Evolutionary conservation across 2,329 filamentous ascomycete species (phyloP), one percentile per base, ranked within the genome.

Genomic region (Colletotrichum cordylinicola): DNA sequence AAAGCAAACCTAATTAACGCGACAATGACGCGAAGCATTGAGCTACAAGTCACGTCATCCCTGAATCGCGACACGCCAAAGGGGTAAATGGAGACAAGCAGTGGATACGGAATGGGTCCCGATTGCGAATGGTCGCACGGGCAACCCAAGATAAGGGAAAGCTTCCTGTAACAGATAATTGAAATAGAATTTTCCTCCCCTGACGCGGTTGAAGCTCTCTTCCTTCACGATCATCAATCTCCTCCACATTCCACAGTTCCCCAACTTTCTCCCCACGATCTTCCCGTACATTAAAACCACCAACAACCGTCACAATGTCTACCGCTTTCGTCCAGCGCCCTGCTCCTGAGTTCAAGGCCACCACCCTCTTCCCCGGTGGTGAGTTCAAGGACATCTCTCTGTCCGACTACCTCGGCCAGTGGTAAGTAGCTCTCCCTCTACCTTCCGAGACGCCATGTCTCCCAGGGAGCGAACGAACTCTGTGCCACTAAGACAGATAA

Each of bases 331-430:
- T 90, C 74, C 87, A 89, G 80, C 83, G 85, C 65, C 87, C 86
- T 73, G 88, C 88, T 43, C 88, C 88, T 48, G 84, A 77, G 78
- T 90, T 90, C 83, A 88, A 82, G 76, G 87, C 87, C 78, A 87
- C 85, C 75, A 88, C 88, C 79, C 84, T 90, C 81, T 87, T 89
- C 78, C 84, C 88, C 60, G 86, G 85, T 68, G 85, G 85, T 75
- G 86, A 88, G 82, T 87, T 88, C 83, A 87, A 86, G 82, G 86
- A 88, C 78, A 83, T 88, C 67, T 84, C 83, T 31, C 83, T 88
- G 62, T 85, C 85, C 12, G 86, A 88, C 77, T 88, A 85, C 75
- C 81, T 82, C 55, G 87, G 88, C 77, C 85, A 89, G 84, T 88
- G 88, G 88, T 89, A 76, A 72, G 79, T 78, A 10, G 79, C 78